A percentile compares a stretch with the other conserved stretches of the same genome.
Evolutionary conservation across 495 filamentous ascomycete species (phyloP).

Genomic region (Lichina pygmaea): DNA sequence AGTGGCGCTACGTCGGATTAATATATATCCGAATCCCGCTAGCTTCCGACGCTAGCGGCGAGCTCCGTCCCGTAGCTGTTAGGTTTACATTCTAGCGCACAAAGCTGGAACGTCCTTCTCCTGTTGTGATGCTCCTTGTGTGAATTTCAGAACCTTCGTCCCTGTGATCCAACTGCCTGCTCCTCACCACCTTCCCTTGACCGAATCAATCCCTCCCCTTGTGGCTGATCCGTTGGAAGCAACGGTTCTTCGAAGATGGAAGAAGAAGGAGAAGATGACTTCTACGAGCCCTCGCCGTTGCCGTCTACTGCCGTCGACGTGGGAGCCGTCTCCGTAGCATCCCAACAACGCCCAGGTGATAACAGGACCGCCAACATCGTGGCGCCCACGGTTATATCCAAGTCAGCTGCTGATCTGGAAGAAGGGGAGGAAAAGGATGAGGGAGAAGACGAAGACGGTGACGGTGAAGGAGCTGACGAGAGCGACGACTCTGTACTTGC

Average conservation of each 20-base stretch:
- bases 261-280: conserved; percentile 49
- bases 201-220: too few species aligned
- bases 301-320: not conserved
- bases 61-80: too few species aligned
- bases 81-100: too few species aligned
- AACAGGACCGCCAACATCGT: not conserved
- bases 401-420: conserved; percentile 31
- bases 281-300: conserved; percentile 27
- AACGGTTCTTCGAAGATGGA: conserved; percentile 10
- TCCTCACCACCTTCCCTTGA: too few species aligned
- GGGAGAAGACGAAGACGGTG: conserved; percentile 27
- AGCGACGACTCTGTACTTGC: conserved; percentile 6
- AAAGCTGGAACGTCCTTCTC: too few species aligned
- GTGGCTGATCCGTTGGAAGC: too few species aligned
- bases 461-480: conserved; percentile 9
- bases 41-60: too few species aligned
- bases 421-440: conserved; percentile 53
- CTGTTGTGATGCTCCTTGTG: too few species aligned
- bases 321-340: conserved; percentile 11
- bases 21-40: too few species aligned
- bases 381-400: conserved; percentile 9
- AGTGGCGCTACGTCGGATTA: too few species aligned
- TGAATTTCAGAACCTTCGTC: too few species aligned
- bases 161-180: too few species aligned
- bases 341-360: conserved; percentile 16